Evolutionary conservation across 768 basidiomycete species (phyloP).

Genomic region (Termitomyces heimii): DNA sequence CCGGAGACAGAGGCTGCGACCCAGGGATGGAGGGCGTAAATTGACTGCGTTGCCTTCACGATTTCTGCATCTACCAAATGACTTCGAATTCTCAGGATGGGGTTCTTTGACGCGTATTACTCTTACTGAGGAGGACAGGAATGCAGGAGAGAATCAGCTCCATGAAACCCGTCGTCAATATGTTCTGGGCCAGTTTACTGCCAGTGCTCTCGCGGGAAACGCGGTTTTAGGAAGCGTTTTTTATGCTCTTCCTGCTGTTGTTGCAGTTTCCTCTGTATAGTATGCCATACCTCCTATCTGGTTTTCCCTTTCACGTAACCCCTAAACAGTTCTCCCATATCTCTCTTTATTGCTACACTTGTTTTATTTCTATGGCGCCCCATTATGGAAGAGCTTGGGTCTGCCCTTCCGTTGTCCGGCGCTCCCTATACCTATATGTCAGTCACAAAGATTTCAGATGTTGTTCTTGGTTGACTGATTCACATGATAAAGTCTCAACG

Average conservation of each 20-base stretch:
- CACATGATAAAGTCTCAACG: constrained; percentile 40
- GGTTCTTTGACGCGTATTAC: constrained; percentile 44
- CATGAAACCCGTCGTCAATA: constrained; percentile 24
- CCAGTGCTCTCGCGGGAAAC: constrained; percentile 62
- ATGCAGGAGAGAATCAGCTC: constrained; percentile 25
- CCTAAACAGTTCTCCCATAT: constrained; percentile 54
- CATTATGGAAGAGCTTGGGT: constrained; percentile 67
- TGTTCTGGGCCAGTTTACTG: constrained; percentile 57
- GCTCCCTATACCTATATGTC: constrained; percentile 70
- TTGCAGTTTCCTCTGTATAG: constrained; percentile 59
- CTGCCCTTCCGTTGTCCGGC: constrained; percentile 63
- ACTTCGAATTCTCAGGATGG: constrained; percentile 74
- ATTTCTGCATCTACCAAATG: constrained; percentile 53
- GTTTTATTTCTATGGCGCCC: constrained; percentile 69
- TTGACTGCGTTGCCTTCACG: constrained; percentile 43
- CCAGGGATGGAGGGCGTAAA: constrained; percentile 36
- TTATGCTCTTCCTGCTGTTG: constrained; percentile 63
- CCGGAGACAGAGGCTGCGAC: constrained; percentile 19
- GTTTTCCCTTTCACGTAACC: background rate
- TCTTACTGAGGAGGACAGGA: constrained; percentile 37
- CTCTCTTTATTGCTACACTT: constrained; percentile 55
- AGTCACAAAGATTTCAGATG: constrained; percentile 8
- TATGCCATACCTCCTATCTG: constrained; percentile 23
- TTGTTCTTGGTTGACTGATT: background rate
- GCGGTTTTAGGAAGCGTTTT: constrained; percentile 64